These are phyloP conservation scores for Patellifolia procumbens DNA, from an alignment of 179 eudicot genomes.

Conservation along the genomic window DNA sequence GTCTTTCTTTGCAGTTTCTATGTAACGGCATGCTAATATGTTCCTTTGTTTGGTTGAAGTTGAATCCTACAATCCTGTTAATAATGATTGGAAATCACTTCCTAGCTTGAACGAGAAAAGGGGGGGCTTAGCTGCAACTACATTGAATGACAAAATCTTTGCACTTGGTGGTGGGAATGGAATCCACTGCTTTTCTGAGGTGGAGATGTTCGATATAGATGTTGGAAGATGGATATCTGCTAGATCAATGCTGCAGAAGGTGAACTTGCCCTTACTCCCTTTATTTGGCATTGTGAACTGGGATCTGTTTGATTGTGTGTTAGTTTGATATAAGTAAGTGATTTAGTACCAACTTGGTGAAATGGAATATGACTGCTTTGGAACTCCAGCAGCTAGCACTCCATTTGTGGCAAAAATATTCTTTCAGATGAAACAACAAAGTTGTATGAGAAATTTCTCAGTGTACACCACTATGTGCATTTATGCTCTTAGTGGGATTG, in stretches of 20 bases:
- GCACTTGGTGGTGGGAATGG: slow-evolving; percentile 91
- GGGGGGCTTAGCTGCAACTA: slow-evolving; percentile 73
- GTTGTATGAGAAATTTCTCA: background rate
- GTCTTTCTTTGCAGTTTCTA: background rate
- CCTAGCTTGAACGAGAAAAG: slow-evolving; percentile 57
- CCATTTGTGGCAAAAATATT: slow-evolving; percentile 3
- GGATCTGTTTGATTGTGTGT: background rate
- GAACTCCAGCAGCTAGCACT: background rate
- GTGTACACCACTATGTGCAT: background rate
- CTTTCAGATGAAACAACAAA: background rate
- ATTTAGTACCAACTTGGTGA: background rate
- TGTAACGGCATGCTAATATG: slow-evolving; percentile 17
- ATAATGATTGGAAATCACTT: slow-evolving; percentile 58
- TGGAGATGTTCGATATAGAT: slow-evolving; percentile 78
- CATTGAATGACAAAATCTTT: slow-evolving; percentile 57
- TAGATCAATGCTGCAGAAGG: slow-evolving; percentile 82
- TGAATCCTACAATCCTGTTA: slow-evolving; percentile 58
- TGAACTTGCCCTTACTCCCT: slow-evolving; percentile 24
- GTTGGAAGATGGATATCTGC: slow-evolving; percentile 69
- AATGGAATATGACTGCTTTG: background rate
- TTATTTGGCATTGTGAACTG: background rate
- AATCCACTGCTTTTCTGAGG: slow-evolving; percentile 54
- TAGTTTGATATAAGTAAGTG: background rate
- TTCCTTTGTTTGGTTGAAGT: slow-evolving; percentile 50
- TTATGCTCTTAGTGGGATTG: background rate